Percentiles rank a stretch among this genome's conserved stretches.
These are phyloP conservation scores for Cercis canadensis DNA, from an alignment of 306 rosid genomes.

Conservation along the genomic window DNA sequence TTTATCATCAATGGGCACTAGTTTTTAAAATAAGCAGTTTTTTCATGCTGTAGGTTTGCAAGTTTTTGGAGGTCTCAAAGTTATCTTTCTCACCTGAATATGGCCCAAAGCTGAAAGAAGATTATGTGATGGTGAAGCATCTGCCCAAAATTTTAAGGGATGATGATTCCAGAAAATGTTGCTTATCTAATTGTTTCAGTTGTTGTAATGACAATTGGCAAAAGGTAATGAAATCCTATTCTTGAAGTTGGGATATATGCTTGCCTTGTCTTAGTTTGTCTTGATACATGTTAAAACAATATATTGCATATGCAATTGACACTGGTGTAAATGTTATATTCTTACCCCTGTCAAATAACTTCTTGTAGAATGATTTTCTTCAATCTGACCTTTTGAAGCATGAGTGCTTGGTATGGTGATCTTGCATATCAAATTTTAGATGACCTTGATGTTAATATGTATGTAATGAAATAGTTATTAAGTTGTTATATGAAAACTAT, in stretches of 20 bases:
- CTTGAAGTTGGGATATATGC: slow-evolving; percentile 15
- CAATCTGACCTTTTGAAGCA: not conserved
- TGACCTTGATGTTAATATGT: not conserved
- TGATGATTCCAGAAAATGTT: slow-evolving; percentile 77
- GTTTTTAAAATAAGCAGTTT: slow-evolving; percentile 37
- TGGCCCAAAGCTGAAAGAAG: slow-evolving; percentile 96
- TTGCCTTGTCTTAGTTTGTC: slow-evolving; percentile 25
- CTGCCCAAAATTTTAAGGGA: slow-evolving; percentile 71
- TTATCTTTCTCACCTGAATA: slow-evolving; percentile 94
- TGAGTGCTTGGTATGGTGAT: not conserved
- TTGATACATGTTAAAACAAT: slow-evolving; percentile 8
- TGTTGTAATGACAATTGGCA: slow-evolving; percentile 99
- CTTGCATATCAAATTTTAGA: not conserved
- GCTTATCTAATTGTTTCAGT: slow-evolving; percentile 67
- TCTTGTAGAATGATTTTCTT: not conserved
- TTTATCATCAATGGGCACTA: slow-evolving; percentile 22
- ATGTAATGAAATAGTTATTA: no score
- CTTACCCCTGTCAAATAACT: no score
- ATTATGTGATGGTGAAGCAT: slow-evolving; percentile 94
- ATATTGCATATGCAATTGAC: slow-evolving; percentile 7
- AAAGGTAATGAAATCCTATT: slow-evolving; percentile 63
- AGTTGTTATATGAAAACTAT: no score
- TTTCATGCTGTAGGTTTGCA: slow-evolving; percentile 76
- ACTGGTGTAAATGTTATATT: not conserved
- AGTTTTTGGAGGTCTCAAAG: slow-evolving; percentile 94